Percentiles rank a stretch among this genome's conserved stretches.
Evolutionary conservation across 805 yeast genomes (phyloP).

Genomic region (Zygosaccharomyces gambellarensis): DNA sequence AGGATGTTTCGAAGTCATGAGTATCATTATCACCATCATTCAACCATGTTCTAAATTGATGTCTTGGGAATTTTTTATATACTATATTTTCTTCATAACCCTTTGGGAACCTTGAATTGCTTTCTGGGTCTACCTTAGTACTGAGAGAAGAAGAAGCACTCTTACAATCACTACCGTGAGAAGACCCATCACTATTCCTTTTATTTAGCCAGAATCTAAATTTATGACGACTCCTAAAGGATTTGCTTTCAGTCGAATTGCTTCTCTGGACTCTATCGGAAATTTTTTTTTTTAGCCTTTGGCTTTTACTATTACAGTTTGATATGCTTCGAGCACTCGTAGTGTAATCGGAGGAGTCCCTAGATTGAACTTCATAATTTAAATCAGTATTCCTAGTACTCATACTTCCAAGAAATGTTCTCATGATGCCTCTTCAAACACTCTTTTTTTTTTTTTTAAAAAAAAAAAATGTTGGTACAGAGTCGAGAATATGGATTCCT

Average conservation of each 20-base stretch:
- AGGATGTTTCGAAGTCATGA: neutral
- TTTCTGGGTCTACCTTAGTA: neutral
- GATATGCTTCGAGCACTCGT: neutral
- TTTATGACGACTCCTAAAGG: neutral
- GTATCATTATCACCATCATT: conserved; percentile 4
- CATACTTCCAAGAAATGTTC: neutral
- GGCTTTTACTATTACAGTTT: neutral
- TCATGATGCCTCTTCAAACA: neutral
- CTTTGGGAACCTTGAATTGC: neutral
- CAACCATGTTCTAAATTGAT: conserved; percentile 8
- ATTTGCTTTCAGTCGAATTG: neutral
- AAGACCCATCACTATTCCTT: neutral
- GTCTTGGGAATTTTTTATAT: conserved; percentile 2
- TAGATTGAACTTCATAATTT: neutral
- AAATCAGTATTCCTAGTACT: neutral
- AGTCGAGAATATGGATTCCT: neutral
- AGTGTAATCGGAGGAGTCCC: neutral
- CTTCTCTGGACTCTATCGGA: neutral
- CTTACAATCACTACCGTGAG: neutral
- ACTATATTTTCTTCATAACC: conserved; percentile 1
- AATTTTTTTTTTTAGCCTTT: neutral
- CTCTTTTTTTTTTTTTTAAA: neutral
- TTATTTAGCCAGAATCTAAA: conserved; percentile 1
- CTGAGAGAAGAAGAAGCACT: conserved; percentile 1
- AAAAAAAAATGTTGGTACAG: neutral